Conservation (phyloP, 1,284 basidiomycete species). For the Laetiporus sulphureus region DNA sequence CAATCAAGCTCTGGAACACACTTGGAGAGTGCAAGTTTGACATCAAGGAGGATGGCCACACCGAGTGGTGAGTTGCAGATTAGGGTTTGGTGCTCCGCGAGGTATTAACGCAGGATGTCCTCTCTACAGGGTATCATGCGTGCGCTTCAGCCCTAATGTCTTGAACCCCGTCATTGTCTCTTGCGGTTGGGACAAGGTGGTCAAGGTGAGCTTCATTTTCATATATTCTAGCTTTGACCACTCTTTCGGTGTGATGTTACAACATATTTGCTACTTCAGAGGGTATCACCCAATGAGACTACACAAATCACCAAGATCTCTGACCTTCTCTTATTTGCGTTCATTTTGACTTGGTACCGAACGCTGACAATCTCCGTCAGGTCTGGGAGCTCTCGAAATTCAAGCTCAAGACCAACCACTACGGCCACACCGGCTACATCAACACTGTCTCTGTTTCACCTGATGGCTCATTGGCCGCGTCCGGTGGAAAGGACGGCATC, state of each 20-base stretch:
- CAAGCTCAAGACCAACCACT: slow-evolving; percentile 99
- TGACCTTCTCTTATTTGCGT: slow-evolving; percentile 36
- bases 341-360: neutral
- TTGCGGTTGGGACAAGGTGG: slow-evolving; percentile 99
- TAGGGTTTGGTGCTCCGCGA: neutral
- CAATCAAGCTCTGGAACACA: slow-evolving; percentile 99
- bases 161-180: slow-evolving; percentile 98
- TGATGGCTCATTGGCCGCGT: slow-evolving; percentile 98
- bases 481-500: slow-evolving; percentile 98
- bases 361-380: slow-evolving; percentile 37
- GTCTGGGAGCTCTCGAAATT: slow-evolving; percentile 99
- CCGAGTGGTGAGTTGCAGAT: slow-evolving; percentile 68
- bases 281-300: slow-evolving; percentile 63
- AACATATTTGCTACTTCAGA: slow-evolving; percentile 84
- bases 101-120: slow-evolving; percentile 8
- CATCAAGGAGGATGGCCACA: slow-evolving; percentile 98
- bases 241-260: slow-evolving; percentile 38
- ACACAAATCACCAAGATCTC: slow-evolving; percentile 72
- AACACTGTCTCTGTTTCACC: slow-evolving; percentile 99
- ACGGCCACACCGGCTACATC: slow-evolving; percentile 99
- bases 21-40: slow-evolving; percentile 99
- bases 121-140: slow-evolving; percentile 88
- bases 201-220: slow-evolving; percentile 74
- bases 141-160: slow-evolving; percentile 99
- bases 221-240: slow-evolving; percentile 5